These are phyloP conservation scores for Paraphoma chrysanthemicola DNA, from an alignment of 2,329 filamentous ascomycete genomes.

Conservation along the genomic window DNA sequence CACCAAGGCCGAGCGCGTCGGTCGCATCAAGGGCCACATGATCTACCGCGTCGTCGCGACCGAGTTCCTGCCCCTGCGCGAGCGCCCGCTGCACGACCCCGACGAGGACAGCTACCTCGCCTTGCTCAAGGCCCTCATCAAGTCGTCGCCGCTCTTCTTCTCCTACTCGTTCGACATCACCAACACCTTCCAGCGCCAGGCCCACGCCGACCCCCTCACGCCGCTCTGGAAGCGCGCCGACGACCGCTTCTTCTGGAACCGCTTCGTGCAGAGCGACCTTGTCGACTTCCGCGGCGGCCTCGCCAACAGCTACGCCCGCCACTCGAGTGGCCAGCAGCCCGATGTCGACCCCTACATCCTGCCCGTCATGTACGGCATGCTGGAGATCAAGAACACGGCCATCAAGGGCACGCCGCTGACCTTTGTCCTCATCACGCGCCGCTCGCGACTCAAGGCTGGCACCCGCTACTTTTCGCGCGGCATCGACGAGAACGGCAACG, in stretches of 20 bases:
- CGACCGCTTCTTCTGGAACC: constrained; percentile 99
- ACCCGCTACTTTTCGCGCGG: constrained; percentile 96
- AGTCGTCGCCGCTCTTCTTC: constrained; percentile 92
- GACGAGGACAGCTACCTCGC: constrained; percentile 92
- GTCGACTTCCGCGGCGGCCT: constrained; percentile 81
- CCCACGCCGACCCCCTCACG: constrained; percentile 71
- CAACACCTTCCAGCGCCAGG: constrained; percentile 94
- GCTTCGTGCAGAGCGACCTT: constrained; percentile 86
- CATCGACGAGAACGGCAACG: constrained; percentile 89
- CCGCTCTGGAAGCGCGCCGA: constrained; percentile 93
- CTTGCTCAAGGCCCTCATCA: constrained; percentile 81
- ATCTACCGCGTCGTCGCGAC: constrained; percentile 91
- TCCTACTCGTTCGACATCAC: constrained; percentile 97
- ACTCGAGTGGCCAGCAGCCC: constrained; percentile 73
- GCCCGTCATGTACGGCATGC: constrained; percentile 94
- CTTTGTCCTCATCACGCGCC: constrained; percentile 84
- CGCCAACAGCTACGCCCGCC: constrained; percentile 59
- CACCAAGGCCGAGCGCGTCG: constrained; percentile 90
- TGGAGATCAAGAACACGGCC: constrained; percentile 85
- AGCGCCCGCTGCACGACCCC: constrained; percentile 86
- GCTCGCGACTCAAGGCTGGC: constrained; percentile 86
- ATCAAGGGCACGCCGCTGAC: constrained; percentile 87
- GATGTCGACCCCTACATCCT: constrained; percentile 90
- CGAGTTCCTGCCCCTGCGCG: constrained; percentile 91
- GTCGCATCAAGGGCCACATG: constrained; percentile 92